Base-by-base conservation (phyloP, 1,139 yeast species). In the Arxiozyma slooffiae region DNA sequence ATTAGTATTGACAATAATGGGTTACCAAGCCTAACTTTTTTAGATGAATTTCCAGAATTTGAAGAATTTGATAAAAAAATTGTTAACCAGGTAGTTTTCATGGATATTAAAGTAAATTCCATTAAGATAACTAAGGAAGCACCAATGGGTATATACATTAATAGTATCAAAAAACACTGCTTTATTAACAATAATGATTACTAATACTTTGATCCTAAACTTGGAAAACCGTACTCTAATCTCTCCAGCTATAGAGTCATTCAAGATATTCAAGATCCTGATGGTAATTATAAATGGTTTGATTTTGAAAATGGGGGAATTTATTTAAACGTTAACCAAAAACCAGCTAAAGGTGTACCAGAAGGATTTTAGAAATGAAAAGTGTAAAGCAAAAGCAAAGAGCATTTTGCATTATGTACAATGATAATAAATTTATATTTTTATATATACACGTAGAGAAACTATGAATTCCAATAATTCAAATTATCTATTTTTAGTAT, bases 321-420 rank as follows among this genome's bases (percentile, higher is more conserved):
- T 41, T 81, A 80, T 36, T 71, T 78, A 17, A 73, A 83, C 53
- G 75, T 75, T 41, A 75, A 77, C 14, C 71, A 70, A 42, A 71
- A 78, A 44, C 90, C 82, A 57, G 96, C 96, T 0, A 77, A 77
- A 54, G 97, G 96, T 4, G 96, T 89, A 4, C 97, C 97, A 0
- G 84, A 82, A 49, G 95, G 95, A 3, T 88, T 88, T 68, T 58
- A 51, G 48, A 21, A 23, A 11, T 5, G 6, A 11, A 6, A 14
- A 30, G 14, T 30, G 16, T 4, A n/a, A 30, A 30, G 16, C 36
- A 14, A 2, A 30, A 30, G 14, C 11, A 6, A 14, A 30, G 3
- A 30, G 11, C 4, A 14, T 30, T 30, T 30, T 4, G 36, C n/a
- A 30, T 30, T 8, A n/a, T n/a, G n/a, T n/a, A n/a, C n/a, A n/a